These are phyloP conservation scores for Passalora sequoiae DNA, from an alignment of 2,329 filamentous ascomycete species.

Conservation along the genomic window DNA sequence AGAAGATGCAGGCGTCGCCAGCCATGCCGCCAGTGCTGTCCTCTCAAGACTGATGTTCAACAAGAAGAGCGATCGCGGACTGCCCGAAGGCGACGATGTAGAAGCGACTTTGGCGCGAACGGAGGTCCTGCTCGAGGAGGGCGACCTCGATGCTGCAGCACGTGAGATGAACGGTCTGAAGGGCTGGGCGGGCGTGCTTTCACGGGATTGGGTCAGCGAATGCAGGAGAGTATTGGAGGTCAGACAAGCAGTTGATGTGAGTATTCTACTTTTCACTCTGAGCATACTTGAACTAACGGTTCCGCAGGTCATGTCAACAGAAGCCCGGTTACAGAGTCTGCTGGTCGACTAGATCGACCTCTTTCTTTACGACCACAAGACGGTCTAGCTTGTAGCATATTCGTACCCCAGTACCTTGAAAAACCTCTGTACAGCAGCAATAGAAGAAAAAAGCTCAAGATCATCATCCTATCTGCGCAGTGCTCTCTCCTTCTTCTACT, in stretches of 20 bases:
- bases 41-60: constrained; percentile 94
- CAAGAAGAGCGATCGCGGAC: constrained; percentile 60
- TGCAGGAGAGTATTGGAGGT: constrained; percentile 90
- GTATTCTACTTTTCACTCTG: constrained; percentile 33
- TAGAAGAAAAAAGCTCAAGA: constrained; percentile 8
- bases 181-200: constrained; percentile 93
- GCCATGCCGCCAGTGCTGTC: constrained; percentile 82
- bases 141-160: constrained; percentile 82
- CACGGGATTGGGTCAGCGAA: constrained; percentile 88
- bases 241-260: constrained; percentile 89
- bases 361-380: neutral
- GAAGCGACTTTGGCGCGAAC: constrained; percentile 89
- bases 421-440: constrained; percentile 21
- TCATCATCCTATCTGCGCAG: neutral
- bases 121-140: constrained; percentile 86
- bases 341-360: constrained; percentile 61
- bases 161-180: constrained; percentile 89
- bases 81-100: constrained; percentile 80
- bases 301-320: constrained; percentile 74
- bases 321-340: constrained; percentile 83
- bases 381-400: constrained; percentile 16
- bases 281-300: constrained; percentile 1
- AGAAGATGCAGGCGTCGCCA: constrained; percentile 88
- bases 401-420: constrained; percentile 1
- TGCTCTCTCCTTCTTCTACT: constrained; percentile 7